Evolutionary conservation across 352 stramenopile species (phyloP).

Genomic region (Globisporangium carolinianum): DNA sequence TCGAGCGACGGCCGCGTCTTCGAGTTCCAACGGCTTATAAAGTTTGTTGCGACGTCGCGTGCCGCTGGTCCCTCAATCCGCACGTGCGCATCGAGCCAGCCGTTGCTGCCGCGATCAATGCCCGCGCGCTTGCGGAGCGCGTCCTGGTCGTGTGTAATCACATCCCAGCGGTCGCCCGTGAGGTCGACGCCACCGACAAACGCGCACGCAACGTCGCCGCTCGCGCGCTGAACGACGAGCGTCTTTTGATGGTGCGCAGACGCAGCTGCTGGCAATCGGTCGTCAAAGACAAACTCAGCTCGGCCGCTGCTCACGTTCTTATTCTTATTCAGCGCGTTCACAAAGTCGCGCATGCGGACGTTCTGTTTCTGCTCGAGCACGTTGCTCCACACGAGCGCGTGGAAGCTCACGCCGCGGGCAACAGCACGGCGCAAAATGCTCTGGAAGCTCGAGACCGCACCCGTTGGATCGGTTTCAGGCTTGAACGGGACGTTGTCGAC

Average conservation of each 20-base stretch:
- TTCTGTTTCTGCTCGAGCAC: constrained; percentile 45
- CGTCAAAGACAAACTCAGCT: constrained; percentile 38
- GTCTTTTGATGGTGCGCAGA: constrained; percentile 50
- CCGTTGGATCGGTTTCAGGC: constrained; percentile 19
- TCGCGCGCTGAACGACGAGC: constrained; percentile 12
- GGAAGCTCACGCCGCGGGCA: constrained; percentile 28
- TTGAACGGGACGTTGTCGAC: constrained; percentile 51
- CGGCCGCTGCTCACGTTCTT: constrained; percentile 15
- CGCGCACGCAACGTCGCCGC: constrained; percentile 14
- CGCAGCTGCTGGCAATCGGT: constrained; percentile 17
- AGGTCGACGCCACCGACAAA: constrained; percentile 53
- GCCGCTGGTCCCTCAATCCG: constrained; percentile 36
- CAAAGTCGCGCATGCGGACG: constrained; percentile 39
- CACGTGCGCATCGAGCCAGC: constrained; percentile 47
- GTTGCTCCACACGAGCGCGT: constrained; percentile 61
- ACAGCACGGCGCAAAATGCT: constrained; percentile 24
- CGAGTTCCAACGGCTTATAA: constrained; percentile 45
- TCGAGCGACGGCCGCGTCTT: constrained; percentile 17
- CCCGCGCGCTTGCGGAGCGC: constrained; percentile 23
- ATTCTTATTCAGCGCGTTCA: constrained; percentile 27
- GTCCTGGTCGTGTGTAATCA: constrained; percentile 34
- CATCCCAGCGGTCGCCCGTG: constrained; percentile 55
- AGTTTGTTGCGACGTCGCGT: constrained; percentile 47
- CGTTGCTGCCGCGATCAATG: constrained; percentile 27
- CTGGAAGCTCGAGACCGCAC: constrained; percentile 24